These are phyloP conservation scores for Gracilaria vermiculophylla DNA, from an alignment of 23 red algal genomes.

Conservation along the genomic window DNA sequence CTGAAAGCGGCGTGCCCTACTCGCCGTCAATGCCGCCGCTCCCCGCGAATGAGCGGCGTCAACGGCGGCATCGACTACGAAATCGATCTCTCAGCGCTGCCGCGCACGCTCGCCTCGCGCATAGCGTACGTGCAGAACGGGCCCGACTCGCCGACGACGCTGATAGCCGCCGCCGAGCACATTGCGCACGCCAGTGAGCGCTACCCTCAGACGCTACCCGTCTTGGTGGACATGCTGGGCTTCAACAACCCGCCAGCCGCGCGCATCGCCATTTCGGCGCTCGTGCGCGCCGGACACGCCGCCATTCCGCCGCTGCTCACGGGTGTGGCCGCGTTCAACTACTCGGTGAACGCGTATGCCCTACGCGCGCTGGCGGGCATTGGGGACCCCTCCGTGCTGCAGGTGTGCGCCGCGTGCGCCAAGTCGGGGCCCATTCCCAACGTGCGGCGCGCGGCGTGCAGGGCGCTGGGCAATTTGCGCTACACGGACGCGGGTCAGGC, in stretches of 20 bases:
- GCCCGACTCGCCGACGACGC: conserved; percentile 73
- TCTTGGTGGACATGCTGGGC: conserved; percentile 92
- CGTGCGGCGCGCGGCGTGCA: conserved; percentile 81
- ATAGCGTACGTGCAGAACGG: conserved; percentile 66
- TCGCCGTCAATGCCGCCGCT: not conserved
- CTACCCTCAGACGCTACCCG: conserved; percentile 64
- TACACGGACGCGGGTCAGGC: conserved; percentile 16
- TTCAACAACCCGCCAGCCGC: conserved; percentile 95
- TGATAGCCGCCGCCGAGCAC: conserved; percentile 67
- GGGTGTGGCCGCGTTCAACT: conserved; percentile 91
- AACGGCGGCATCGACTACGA: conserved; percentile 96
- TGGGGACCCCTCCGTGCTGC: conserved; percentile 41
- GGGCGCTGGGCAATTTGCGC: conserved; percentile 38
- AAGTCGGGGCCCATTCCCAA: conserved; percentile 85
- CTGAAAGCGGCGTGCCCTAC: not conserved
- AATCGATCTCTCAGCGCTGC: conserved; percentile 64
- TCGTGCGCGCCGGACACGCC: not conserved
- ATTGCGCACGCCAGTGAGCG: conserved; percentile 32
- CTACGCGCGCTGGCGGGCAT: conserved; percentile 77
- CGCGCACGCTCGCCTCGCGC: conserved; percentile 36
- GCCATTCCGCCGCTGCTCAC: conserved; percentile 58
- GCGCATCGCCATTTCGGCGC: conserved; percentile 60
- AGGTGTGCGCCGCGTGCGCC: conserved; percentile 63
- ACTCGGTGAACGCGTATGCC: conserved; percentile 95
- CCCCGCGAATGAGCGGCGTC: conserved; percentile 82